These are phyloP conservation scores for Pterocarpus macrocarpus DNA, from an alignment of 306 rosid genomes.

Conservation along the genomic window DNA sequence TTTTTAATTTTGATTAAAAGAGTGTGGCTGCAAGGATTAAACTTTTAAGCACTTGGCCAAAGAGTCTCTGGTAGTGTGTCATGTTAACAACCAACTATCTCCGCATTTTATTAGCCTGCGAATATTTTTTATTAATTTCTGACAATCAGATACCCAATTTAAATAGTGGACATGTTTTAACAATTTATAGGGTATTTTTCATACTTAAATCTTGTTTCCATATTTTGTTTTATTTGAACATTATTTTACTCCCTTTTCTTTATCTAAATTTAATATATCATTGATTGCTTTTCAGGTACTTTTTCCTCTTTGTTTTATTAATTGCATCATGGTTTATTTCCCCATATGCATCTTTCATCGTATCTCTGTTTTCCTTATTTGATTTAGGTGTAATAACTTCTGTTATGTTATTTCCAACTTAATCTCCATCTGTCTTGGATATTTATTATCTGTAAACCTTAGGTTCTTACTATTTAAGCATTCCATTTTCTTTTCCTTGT, in stretches of 20 bases:
- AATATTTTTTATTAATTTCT: background rate
- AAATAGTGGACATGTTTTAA: background rate
- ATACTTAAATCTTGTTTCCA: constrained; percentile 14
- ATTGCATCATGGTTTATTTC: background rate
- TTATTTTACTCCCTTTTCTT: background rate
- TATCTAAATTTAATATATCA: background rate
- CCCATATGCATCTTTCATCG: constrained; percentile 7
- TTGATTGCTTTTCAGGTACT: constrained; percentile 21
- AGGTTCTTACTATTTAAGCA: background rate
- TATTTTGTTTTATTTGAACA: constrained; percentile 1
- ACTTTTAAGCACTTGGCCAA: constrained; percentile 3
- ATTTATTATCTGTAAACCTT: constrained; percentile 1
- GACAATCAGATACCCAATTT: background rate
- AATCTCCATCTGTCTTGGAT: background rate
- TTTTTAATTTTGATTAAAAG: constrained; percentile 1
- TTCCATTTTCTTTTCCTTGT: constrained; percentile 11
- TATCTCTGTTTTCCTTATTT: constrained; percentile 30
- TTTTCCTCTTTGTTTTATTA: constrained; percentile 5
- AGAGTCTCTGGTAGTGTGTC: background rate
- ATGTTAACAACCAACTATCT: background rate
- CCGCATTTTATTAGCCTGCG: background rate
- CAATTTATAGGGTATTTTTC: constrained; percentile 1
- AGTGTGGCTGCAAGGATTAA: background rate
- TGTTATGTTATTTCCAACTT: background rate
- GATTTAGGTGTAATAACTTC: constrained; percentile 21